These are phyloP conservation scores for Austroboletus novae-zelandiae DNA, from an alignment of 1,284 basidiomycete species.

Conservation along the genomic window DNA sequence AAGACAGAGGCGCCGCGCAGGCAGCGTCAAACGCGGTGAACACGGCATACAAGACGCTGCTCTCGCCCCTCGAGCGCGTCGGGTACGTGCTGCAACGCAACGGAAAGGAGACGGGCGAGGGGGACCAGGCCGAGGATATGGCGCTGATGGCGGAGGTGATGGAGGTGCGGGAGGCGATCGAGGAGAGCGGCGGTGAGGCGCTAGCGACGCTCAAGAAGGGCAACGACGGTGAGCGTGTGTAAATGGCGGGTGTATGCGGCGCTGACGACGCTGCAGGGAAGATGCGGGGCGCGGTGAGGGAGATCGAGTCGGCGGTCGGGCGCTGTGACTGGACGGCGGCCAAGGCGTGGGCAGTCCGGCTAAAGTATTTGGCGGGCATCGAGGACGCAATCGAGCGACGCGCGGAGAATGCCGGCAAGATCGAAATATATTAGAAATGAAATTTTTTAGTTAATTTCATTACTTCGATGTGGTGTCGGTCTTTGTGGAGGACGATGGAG, in stretches of 20 bases:
- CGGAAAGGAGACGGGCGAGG: constrained; percentile 61
- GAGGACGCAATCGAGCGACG: constrained; percentile 57
- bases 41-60: constrained; percentile 67
- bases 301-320: constrained; percentile 53
- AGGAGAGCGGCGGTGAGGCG: constrained; percentile 49
- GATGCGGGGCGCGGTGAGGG: constrained; percentile 45
- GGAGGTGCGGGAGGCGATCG: constrained; percentile 79
- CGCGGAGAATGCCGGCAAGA: constrained; percentile 39
- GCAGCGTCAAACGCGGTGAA: constrained; percentile 72
- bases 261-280: constrained; percentile 43
- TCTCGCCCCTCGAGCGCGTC: constrained; percentile 62
- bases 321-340: constrained; percentile 55
- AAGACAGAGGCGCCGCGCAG: constrained; percentile 59
- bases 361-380: constrained; percentile 80
- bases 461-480: background rate
- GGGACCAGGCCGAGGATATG: constrained; percentile 74
- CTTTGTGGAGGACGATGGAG: background rate
- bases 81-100: constrained; percentile 72
- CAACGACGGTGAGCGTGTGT: constrained; percentile 57
- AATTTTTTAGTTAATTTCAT: background rate
- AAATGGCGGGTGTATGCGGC: background rate
- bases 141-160: constrained; percentile 78
- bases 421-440: background rate
- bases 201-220: constrained; percentile 51
- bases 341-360: constrained; percentile 61